Conservation (phyloP, 208 protist genomes). For the Leishmania guyanensis region DNA sequence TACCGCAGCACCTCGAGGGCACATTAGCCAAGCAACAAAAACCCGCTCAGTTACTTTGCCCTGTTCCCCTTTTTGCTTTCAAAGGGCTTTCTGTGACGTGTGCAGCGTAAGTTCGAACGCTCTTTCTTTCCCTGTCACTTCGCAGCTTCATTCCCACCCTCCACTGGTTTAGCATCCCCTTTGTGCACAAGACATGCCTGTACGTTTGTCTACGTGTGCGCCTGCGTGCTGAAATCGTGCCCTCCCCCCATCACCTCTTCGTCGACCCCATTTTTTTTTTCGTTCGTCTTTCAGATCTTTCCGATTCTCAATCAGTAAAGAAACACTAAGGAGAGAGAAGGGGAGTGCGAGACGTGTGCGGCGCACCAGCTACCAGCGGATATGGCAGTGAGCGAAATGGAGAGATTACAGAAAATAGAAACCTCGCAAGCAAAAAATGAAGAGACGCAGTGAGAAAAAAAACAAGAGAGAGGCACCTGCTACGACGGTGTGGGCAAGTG, state of each 20-base stretch:
- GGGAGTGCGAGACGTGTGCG: neutral
- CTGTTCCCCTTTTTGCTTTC: neutral
- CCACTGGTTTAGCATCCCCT: neutral
- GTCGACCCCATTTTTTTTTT: neutral
- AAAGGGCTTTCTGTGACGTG: neutral
- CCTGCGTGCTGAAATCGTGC: neutral
- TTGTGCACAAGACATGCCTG: neutral
- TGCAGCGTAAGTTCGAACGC: too few relatives aligned
- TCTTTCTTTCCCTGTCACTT: too few relatives aligned
- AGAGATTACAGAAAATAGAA: neutral
- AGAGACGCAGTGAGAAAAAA: neutral
- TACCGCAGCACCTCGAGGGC: neutral
- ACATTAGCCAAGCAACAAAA: neutral
- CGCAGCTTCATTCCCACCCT: too few relatives aligned
- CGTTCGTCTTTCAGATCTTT: neutral
- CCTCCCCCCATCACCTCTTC: neutral
- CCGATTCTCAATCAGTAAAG: neutral
- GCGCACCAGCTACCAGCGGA: neutral
- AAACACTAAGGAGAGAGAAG: neutral
- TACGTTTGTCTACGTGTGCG: neutral
- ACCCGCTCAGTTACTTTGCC: neutral
- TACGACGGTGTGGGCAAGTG: too few relatives aligned
- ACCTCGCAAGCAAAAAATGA: neutral
- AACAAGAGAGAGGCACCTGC: neutral
- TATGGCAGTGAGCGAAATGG: neutral